Percentiles rank a stretch among this genome's conserved stretches.
phyloP scores from a whole-genome alignment of 768 basidiomycete genomes.

The Basidioascus undulatus region DNA sequence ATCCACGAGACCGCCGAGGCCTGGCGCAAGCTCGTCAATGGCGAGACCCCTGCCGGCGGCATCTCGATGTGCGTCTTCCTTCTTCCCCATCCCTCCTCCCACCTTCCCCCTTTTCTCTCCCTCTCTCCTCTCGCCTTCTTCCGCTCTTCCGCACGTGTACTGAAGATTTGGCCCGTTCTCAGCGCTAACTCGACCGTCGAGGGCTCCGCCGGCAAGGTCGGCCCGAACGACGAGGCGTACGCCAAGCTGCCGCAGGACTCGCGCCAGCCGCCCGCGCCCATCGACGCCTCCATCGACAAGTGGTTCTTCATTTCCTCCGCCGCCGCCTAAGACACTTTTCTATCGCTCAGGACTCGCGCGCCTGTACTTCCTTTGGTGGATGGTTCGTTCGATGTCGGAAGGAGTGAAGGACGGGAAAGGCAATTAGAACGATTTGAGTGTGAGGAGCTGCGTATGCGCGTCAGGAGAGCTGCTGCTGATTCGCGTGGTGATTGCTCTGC shows the following conservation, averaged over 20 bases:
- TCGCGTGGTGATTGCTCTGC: too few relatives aligned
- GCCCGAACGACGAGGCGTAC: constrained; percentile 38
- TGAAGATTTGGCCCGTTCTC: not conserved
- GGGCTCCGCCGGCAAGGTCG: constrained; percentile 45
- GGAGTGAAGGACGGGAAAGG: too few relatives aligned
- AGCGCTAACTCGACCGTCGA: constrained; percentile 61
- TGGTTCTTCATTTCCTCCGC: constrained; percentile 51
- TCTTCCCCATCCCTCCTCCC: not conserved
- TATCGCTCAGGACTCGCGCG: too few relatives aligned
- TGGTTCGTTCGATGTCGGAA: too few relatives aligned
- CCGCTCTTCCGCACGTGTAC: not conserved
- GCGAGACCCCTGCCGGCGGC: constrained; percentile 43
- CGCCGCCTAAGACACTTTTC: constrained; percentile 10
- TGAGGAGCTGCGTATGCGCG: too few relatives aligned
- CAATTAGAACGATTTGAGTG: too few relatives aligned
- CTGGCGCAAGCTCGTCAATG: constrained; percentile 76
- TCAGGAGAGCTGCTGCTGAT: too few relatives aligned
- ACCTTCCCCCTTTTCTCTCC: not conserved
- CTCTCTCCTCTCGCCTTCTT: not conserved
- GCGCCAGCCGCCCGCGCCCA: constrained; percentile 57
- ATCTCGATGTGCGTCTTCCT: constrained; percentile 51
- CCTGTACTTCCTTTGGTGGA: too few relatives aligned
- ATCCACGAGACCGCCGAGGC: constrained; percentile 97
- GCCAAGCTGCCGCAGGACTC: constrained; percentile 47
- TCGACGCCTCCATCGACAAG: constrained; percentile 23